A percentile compares a stretch with the other conserved stretches of the same genome.
Evolutionary conservation across 768 basidiomycete genomes (phyloP).

Genomic region (Omphalotus guepiniiformis): DNA sequence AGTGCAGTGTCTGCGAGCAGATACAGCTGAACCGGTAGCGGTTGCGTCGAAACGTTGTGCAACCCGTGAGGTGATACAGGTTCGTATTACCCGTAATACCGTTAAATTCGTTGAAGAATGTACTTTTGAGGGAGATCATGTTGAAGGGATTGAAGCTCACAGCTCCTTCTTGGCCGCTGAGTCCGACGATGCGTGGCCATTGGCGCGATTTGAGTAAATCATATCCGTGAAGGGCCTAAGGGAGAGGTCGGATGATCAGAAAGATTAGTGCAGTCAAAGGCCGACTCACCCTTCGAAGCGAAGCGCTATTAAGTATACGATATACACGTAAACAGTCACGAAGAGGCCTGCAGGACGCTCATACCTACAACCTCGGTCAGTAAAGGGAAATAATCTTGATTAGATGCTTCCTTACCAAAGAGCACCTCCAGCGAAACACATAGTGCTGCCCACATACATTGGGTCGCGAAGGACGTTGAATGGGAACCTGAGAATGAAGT

Average conservation of each 20-base stretch:
- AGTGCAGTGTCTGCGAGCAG: no score
- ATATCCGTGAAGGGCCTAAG: constrained; percentile 78
- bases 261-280: not conserved
- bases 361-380: constrained; percentile 47
- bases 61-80: no score
- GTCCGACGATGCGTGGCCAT: constrained; percentile 19
- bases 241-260: constrained; percentile 9
- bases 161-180: constrained; percentile 1
- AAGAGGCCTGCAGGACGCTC: constrained; percentile 81
- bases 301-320: constrained; percentile 81
- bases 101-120: not conserved
- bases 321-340: constrained; percentile 75
- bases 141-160: not conserved
- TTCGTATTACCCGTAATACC: no score
- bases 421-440: constrained; percentile 84
- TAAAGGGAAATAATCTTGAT: not conserved
- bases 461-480: constrained; percentile 92
- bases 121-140: not conserved
- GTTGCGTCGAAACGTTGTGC: no score
- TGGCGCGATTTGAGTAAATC: constrained; percentile 66
- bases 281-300: constrained; percentile 80
- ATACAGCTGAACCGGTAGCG: no score
- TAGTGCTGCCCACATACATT: constrained; percentile 95
- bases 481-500: constrained; percentile 56
- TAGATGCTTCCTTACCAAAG: constrained; percentile 59